These are phyloP conservation scores for Trypanosomatidae sp. DNA, from an alignment of 208 protist species.

Conservation along the genomic window DNA sequence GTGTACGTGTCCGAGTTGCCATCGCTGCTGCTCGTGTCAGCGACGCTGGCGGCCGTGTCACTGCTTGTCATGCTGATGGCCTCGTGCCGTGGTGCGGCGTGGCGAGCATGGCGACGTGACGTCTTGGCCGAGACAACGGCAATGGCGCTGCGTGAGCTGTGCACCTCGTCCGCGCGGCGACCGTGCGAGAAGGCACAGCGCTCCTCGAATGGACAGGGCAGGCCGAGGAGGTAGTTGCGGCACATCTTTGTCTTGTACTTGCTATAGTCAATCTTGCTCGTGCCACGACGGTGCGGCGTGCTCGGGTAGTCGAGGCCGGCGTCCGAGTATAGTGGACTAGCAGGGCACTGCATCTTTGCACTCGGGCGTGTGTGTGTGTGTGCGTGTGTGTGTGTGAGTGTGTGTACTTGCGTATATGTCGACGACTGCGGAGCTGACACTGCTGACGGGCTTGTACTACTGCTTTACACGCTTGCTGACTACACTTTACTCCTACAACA, in stretches of 20 bases:
- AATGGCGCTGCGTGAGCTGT: background rate
- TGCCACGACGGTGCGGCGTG: background rate
- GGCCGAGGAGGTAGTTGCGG: constrained; percentile 60
- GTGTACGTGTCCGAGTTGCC: background rate
- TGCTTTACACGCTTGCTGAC: too few species aligned
- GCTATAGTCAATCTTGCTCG: constrained; percentile 54
- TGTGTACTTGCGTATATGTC: too few species aligned
- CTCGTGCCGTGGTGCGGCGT: background rate
- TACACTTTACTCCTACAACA: too few species aligned
- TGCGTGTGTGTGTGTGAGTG: too few species aligned
- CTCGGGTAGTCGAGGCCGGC: background rate
- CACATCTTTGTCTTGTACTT: constrained; percentile 85
- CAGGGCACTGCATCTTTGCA: too few species aligned
- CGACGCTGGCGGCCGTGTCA: constrained; percentile 2
- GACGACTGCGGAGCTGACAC: too few species aligned
- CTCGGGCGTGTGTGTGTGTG: too few species aligned
- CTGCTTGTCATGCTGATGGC: constrained; percentile 4
- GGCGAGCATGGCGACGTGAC: background rate
- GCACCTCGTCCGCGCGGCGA: constrained; percentile 9
- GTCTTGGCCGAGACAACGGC: background rate
- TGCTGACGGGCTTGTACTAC: too few species aligned
- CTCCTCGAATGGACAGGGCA: constrained; percentile 64
- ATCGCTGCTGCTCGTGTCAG: background rate
- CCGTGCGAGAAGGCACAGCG: constrained; percentile 83
- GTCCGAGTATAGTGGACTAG: background rate